A percentile compares a stretch with the other conserved stretches of the same genome.
phyloP scores from a whole-genome alignment of 2,329 filamentous ascomycete species.

The Penicillium sp. region DNA sequence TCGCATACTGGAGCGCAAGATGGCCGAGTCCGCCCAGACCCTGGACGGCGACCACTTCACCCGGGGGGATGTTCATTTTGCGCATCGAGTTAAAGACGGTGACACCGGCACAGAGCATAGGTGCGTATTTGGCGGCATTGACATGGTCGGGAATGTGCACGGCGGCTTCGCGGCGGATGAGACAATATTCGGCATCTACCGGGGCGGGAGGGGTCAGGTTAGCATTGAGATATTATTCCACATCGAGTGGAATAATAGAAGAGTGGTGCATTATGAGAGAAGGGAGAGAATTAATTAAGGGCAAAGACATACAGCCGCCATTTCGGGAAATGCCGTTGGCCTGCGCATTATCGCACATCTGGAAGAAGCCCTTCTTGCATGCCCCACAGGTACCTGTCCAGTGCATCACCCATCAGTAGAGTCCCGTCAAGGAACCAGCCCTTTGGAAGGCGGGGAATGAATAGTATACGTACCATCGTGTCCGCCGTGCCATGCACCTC shows the following conservation, averaged over 20 bases:
- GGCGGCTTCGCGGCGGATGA: constrained; percentile 38
- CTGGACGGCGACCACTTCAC: constrained; percentile 51
- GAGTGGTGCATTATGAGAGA: background rate
- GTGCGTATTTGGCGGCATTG: constrained; percentile 46
- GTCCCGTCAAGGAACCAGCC: background rate
- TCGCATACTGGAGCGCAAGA: constrained; percentile 53
- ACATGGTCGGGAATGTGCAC: constrained; percentile 49
- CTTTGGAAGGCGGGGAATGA: background rate
- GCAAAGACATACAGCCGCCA: background rate
- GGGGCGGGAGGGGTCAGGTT: background rate
- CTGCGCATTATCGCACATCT: background rate
- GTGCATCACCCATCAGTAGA: no score
- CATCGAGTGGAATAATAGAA: background rate
- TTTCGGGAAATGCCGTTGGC: background rate
- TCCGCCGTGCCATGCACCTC: background rate
- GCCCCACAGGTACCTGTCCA: background rate
- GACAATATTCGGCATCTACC: constrained; percentile 39
- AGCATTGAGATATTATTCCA: background rate
- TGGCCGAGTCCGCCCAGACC: constrained; percentile 55
- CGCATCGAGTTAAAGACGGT: constrained; percentile 52
- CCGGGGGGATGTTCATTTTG: constrained; percentile 47
- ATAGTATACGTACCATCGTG: background rate
- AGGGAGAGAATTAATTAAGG: background rate
- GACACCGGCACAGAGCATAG: constrained; percentile 52
- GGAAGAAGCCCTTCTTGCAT: background rate